phyloP scores from a whole-genome alignment of 495 filamentous ascomycete species.

The Annulohypoxylon bovei region DNA sequence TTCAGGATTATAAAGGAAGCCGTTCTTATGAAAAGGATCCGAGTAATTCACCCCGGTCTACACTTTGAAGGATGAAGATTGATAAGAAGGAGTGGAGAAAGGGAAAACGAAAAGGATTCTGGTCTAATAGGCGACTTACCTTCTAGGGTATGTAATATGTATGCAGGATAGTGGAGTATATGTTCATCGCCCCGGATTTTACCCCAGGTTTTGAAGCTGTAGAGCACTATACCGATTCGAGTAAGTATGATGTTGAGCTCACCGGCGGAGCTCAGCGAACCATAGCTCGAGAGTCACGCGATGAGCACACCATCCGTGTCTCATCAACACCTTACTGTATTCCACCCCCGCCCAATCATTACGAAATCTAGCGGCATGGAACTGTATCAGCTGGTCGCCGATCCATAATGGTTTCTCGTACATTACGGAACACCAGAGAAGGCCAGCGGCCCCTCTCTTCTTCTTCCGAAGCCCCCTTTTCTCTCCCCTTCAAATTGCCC shows the following conservation, averaged over 20 bases:
- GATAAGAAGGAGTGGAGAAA: background rate
- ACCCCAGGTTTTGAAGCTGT: conserved; percentile 43
- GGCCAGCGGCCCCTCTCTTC: conserved; percentile 31
- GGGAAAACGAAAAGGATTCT: conserved; percentile 3
- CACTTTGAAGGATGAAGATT: background rate
- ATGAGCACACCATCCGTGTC: conserved; percentile 42
- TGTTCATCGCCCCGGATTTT: conserved; percentile 38
- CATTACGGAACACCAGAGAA: conserved; percentile 19
- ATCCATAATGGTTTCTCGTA: conserved; percentile 34
- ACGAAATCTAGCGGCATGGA: conserved; percentile 31
- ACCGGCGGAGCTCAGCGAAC: conserved; percentile 42
- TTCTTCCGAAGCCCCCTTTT: conserved; percentile 42
- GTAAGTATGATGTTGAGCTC: conserved; percentile 40
- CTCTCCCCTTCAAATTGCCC: conserved; percentile 37
- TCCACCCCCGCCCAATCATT: conserved; percentile 39
- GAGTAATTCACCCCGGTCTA: background rate
- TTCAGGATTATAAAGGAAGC: background rate
- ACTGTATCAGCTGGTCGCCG: conserved; percentile 40
- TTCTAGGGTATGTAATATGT: conserved; percentile 13
- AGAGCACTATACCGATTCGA: conserved; percentile 30
- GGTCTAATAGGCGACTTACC: conserved; percentile 9
- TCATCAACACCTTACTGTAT: conserved; percentile 38
- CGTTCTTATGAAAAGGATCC: background rate
- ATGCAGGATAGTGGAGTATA: conserved; percentile 37
- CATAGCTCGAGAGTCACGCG: conserved; percentile 38